Evolutionary conservation across 83 land plant genomes (phyloP), one percentile per base, ranked within the genome.

Genomic region (Larix sibirica): DNA sequence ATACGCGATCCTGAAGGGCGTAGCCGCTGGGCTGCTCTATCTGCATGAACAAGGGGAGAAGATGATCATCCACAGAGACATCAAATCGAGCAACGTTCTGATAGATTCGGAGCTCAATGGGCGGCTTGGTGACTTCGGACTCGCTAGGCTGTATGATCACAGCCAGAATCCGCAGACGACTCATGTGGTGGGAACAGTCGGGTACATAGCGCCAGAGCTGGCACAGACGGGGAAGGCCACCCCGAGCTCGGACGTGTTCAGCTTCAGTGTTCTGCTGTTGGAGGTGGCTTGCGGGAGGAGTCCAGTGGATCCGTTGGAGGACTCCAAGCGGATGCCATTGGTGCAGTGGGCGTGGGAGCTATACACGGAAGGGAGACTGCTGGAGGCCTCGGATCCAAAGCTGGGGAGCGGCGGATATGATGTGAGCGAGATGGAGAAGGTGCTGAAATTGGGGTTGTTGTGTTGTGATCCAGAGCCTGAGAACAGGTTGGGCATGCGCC

Each of bases 331-430:
- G 12, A 84, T 77, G 5, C 86, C 85, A 77, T 78, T 95, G 85
- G 90, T 93, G 16, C 94, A 95, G 79, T 87, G 89, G 91, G 97
- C 93, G 44, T 94, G 96, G 96, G 79, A 79, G 24, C 59, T 89
- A 42, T 58, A 86, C 67, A 58, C 85, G 9, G 79, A 86, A 54
- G 91, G 88, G 2, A 89, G 74, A 82, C 86, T 94, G 9, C 20
- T 89, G n/a, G 89, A 86, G 63, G 94, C 92, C 4, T 91, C 88
- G 10, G 94, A 94, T 79, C 67, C 80, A 10, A 84, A 90, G 38
- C 61, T 94, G 87, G 47, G 7, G 2, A 84, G 83, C 10, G 83
- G 88, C 6, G 91, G 84, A 71, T 90, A 83, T 58, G 79, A 87
- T 16, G 81, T 66, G 56, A 87, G 85, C 13, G 91, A 92, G 62